A percentile compares a stretch with the other conserved stretches of the same genome.
These are phyloP conservation scores for Peronospora destructor DNA, from an alignment of 352 stramenopile species.

Conservation along the genomic window DNA sequence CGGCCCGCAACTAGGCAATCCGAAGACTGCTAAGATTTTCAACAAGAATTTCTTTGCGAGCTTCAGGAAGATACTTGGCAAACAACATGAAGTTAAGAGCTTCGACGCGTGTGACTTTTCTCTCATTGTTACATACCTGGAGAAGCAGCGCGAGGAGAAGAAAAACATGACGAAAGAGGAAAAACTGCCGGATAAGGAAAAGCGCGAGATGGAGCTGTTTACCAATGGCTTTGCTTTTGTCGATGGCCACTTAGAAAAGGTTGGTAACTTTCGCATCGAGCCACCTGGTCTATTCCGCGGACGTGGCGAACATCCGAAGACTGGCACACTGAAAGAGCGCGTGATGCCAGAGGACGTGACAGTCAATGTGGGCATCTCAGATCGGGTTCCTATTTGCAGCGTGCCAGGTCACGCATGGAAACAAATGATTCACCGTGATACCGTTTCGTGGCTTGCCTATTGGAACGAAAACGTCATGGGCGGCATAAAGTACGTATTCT, in stretches of 20 bases:
- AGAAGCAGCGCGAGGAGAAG: constrained; percentile 88
- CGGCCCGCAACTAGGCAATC: constrained; percentile 95
- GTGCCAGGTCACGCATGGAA: constrained; percentile 95
- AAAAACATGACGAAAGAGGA: constrained; percentile 96
- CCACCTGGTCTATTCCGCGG: constrained; percentile 97
- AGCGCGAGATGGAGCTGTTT: constrained; percentile 89
- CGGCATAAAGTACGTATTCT: constrained; percentile 98
- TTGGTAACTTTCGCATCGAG: constrained; percentile 96
- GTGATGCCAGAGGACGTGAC: constrained; percentile 95
- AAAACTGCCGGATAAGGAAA: constrained; percentile 84
- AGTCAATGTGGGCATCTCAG: constrained; percentile 94
- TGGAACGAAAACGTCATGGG: constrained; percentile 99
- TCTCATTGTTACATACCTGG: constrained; percentile 88
- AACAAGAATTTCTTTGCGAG: constrained; percentile 99
- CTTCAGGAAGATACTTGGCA: constrained; percentile 89
- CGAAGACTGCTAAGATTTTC: constrained; percentile 96
- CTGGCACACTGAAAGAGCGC: constrained; percentile 96
- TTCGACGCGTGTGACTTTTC: constrained; percentile 98
- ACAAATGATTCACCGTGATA: constrained; percentile 91
- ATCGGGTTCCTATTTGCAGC: constrained; percentile 87
- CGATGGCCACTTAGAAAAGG: constrained; percentile 97
- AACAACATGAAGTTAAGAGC: constrained; percentile 89
- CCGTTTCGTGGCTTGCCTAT: constrained; percentile 89
- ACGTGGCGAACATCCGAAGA: constrained; percentile 98
- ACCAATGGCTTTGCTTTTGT: constrained; percentile 95